A percentile compares a stretch with the other conserved stretches of the same genome.
Evolutionary conservation across 2,329 filamentous ascomycete genomes (phyloP).

Genomic region (Sodiomyces alkalinus): DNA sequence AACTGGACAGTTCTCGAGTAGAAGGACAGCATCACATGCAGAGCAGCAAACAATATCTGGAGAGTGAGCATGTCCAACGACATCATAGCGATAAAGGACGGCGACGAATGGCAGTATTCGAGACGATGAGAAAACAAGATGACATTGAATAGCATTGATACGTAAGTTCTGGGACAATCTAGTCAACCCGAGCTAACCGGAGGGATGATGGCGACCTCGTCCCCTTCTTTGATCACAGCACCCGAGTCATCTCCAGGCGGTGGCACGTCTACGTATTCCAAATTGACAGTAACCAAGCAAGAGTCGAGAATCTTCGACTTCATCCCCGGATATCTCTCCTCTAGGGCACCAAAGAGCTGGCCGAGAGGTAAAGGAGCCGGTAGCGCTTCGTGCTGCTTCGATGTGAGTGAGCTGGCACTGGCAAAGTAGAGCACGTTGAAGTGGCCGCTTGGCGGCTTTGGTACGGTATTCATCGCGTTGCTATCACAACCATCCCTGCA

Average conservation of each 20-base stretch:
- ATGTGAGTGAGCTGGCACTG: slow-evolving; percentile 54
- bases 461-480: slow-evolving; percentile 17
- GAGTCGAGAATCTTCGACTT: slow-evolving; percentile 51
- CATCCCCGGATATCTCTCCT: slow-evolving; percentile 56
- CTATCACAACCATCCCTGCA: too few relatives aligned
- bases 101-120: too few relatives aligned
- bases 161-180: too few relatives aligned
- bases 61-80: too few relatives aligned
- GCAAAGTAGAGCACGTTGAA: slow-evolving; percentile 79
- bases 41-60: too few relatives aligned
- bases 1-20: too few relatives aligned
- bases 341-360: slow-evolving; percentile 51
- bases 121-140: too few relatives aligned
- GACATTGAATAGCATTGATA: too few relatives aligned
- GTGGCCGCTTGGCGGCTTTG: slow-evolving; percentile 41
- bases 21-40: too few relatives aligned
- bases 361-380: slow-evolving; percentile 48
- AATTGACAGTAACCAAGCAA: slow-evolving; percentile 64
- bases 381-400: slow-evolving; percentile 49
- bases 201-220: slow-evolving; percentile 78
- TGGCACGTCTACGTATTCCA: slow-evolving; percentile 63
- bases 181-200: slow-evolving; percentile 70
- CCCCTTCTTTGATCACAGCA: slow-evolving; percentile 49
- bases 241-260: slow-evolving; percentile 22
- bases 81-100: too few relatives aligned